Base-by-base conservation (phyloP, 176 grass and related monocot species). In the Dactylis glomerata region DNA sequence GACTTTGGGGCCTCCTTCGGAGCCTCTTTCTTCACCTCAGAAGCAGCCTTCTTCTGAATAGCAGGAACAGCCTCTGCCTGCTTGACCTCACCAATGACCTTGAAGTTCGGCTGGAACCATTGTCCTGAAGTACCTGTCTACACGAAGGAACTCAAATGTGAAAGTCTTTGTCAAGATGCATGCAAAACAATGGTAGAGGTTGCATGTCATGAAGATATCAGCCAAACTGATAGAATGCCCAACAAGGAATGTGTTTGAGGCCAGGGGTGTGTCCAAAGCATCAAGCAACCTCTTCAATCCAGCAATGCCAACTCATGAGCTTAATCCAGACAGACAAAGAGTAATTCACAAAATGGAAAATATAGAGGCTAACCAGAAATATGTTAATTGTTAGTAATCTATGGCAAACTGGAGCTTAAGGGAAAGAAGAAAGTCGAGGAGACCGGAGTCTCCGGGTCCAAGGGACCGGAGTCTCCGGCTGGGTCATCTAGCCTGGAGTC, bases 51-150 rank as follows among this genome's bases (percentile, higher is more conserved):
- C 77, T 83, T 92, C 11, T 71, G 56, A 68, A 98, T 50, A 49
- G 91, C 24, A 59, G 86, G 93, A 26, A 95, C 83, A 36, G 83
- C 78, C 26, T 83, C 88, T 78, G 88, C 66, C 86, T 95, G 93
- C 44, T 91, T 87, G 33, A 95, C 80, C 42, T 89, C 88, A 13
- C 91, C 91, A 20, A 95, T 70, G 36, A 95, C 81, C 81, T 81
- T 81, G 81, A 95, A 93, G 44, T 93, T 92, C 34, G 91, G 91
- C 66, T 93, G 90, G 72, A 84, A 89, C 91, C 87, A 95, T 46
- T 70, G 88, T 95, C 93, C 91, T 93, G 50, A 95, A 91, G 73
- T 95, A 91, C 62, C 96, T 88, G 77, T 98, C 93, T 10, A 98
- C 91, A 81, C 95, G 93, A 69, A 93, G 91, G 80, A 90, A 98